Base-by-base conservation (phyloP, 306 rosid species). In the Cicer chorassanicum region DNA sequence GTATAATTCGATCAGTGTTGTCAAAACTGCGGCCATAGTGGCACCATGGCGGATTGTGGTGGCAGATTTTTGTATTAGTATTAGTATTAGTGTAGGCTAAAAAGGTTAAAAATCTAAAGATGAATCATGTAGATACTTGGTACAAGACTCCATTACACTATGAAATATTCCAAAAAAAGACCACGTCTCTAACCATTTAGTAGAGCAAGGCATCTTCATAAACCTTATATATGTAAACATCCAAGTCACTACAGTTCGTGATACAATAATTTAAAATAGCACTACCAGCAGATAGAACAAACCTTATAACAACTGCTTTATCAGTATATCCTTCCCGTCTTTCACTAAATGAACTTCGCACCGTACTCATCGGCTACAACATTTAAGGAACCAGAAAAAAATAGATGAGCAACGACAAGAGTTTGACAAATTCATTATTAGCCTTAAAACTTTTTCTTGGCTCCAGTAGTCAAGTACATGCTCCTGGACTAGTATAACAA, bases 321-420 rank as follows among this genome's bases (percentile, higher is more conserved):
- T 91, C 93, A 0, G 96, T 91, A 75, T 94, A 90, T 76, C 98
- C 98, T 78, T 94, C 97, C 76, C 90, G 88, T n/a, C 90, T 87
- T 6, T 83, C 89, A 64, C 94, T 82, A 78, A 88, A 94, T 82
- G 98, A 86, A 81, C 59, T 87, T 72, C 98, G 92, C 80, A 87
- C 93, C 78, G 70, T 68, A 77, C 91, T 94, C 96, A 72, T 91
- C 59, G 96, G 97, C 98, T 94, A 80, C 81, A 85, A 75, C 19
- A 64, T 79, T 76, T 48, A 54, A 57, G 57, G 15, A 75, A 72
- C 64, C 75, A 64, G 76, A 62, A 75, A 66, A 61, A 18, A 76
- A 72, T 81, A 43, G 75, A 78, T 81, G 75, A 76, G 50, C 39
- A 55, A 80, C 50, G 15, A 68, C 44, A 65, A 70, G 65, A 34